Base-by-base conservation (phyloP, 2,329 filamentous ascomycete species). In the Trichoderma sp. region DNA sequence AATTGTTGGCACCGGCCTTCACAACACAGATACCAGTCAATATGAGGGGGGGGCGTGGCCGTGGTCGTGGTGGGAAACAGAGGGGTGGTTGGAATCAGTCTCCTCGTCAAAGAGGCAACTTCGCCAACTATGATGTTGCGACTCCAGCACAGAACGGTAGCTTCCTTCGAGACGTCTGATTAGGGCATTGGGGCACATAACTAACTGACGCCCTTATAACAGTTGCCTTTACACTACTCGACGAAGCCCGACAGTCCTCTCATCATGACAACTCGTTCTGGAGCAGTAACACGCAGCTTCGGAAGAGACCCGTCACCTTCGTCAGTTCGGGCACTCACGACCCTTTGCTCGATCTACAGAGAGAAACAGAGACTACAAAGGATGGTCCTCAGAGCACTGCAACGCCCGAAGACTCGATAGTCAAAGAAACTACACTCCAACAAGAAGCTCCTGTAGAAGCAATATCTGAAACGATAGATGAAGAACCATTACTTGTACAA, bases 321-420 rank as follows among this genome's bases (percentile, higher is more conserved):
- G 80, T 88, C 61, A 89, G 86, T 73, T 84, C 84, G n/a, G 88
- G 87, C 6, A 76, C 82, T 56, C 84, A 84, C 62, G 82, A 88
- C 57, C 87, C 87, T 4, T 78, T 88, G 24, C 24, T 57, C 8
- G 64, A 66, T 14, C 30, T 61, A 6, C 72, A 53, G 28, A 14
- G 24, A 12, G n/a, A 64, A 28, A 21, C 11, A 18, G 28, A 60
- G 21, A 30, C 69, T 0, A 53, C 75, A 9, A 32, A 73, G 28
- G 65, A 68, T 47, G 15, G 26, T 5, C 18, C 18, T 11, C n/a
- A 53, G 21, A 60, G 15, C 7, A 12, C 26, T 32, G 2, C 14
- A 18, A 43, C 21, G 5, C 32, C 51, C 6, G 32, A 12, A 8
- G 26, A 58, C 6, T 21, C 18, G 14, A 71, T 18, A 32, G 7